These are phyloP conservation scores for Globisporangium ultimum DNA, from an alignment of 352 stramenopile genomes.

Conservation along the genomic window DNA sequence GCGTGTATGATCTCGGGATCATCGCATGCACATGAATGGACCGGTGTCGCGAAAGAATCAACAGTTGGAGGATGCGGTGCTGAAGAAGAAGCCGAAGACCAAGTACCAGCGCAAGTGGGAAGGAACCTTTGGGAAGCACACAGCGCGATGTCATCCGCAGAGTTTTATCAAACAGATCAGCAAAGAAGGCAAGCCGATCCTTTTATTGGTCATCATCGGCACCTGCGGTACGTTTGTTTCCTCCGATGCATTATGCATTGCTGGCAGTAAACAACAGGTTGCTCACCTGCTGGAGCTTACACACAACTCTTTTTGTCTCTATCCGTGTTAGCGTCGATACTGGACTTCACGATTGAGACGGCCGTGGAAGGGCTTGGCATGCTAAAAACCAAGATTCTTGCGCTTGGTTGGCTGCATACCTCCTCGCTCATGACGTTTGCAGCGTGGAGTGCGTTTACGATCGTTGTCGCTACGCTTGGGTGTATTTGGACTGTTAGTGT, in stretches of 20 bases:
- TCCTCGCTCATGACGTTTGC: constrained; percentile 21
- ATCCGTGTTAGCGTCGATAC: constrained; percentile 32
- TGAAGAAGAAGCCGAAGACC: constrained; percentile 24
- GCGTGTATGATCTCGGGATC: background rate
- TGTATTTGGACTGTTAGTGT: constrained; percentile 43
- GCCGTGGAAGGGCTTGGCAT: constrained; percentile 18
- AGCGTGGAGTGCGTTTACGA: constrained; percentile 34
- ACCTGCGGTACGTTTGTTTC: constrained; percentile 33
- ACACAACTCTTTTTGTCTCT: background rate
- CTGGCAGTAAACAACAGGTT: background rate
- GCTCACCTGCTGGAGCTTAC: background rate
- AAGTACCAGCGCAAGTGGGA: constrained; percentile 47
- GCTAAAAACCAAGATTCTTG: constrained; percentile 16
- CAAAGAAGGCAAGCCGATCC: constrained; percentile 52
- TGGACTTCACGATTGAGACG: constrained; percentile 48
- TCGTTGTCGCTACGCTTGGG: constrained; percentile 24
- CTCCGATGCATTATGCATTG: background rate
- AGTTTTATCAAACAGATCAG: constrained; percentile 37
- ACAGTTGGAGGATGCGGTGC: constrained; percentile 32
- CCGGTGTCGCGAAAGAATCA: constrained; percentile 22
- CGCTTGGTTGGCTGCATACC: constrained; percentile 9
- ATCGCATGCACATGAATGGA: background rate
- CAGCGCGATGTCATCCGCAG: constrained; percentile 22
- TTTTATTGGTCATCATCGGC: constrained; percentile 49
- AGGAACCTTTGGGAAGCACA: constrained; percentile 32